Conservation (phyloP, 495 filamentous ascomycete genomes). For the Aspergillus panamensis region DNA sequence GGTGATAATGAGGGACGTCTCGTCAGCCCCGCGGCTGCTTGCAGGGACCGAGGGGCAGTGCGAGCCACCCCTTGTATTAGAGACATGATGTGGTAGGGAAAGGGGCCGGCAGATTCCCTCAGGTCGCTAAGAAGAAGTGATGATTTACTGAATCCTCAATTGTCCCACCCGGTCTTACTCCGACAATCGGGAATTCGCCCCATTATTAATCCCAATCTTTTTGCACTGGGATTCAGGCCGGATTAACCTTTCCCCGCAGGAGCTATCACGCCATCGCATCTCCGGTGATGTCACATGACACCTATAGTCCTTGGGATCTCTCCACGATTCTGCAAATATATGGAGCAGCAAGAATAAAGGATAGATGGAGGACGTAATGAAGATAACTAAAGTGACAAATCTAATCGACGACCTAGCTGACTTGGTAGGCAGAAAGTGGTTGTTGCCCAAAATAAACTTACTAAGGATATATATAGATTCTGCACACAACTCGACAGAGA, state of each 20-base stretch:
- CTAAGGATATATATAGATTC: too few relatives aligned
- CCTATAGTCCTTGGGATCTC: too few relatives aligned
- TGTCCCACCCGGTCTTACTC: not conserved
- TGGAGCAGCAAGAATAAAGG: too few relatives aligned
- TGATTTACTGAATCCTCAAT: not conserved
- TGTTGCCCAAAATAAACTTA: too few relatives aligned
- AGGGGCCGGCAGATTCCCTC: not conserved
- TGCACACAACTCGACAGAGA: too few relatives aligned
- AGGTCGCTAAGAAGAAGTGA: not conserved
- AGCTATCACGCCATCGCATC: not conserved
- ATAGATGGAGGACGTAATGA: too few relatives aligned
- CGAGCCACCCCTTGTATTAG: not conserved
- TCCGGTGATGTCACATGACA: too few relatives aligned
- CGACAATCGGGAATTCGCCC: not conserved
- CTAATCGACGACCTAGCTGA: too few relatives aligned
- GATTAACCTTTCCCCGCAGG: not conserved
- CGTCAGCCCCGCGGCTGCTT: conserved; percentile 2
- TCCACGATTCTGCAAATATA: too few relatives aligned
- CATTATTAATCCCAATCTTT: not conserved
- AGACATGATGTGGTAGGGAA: not conserved
- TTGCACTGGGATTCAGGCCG: not conserved
- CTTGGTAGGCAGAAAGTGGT: too few relatives aligned
- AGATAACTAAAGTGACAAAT: too few relatives aligned
- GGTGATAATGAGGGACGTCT: not conserved
- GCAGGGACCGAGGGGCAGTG: conserved; percentile 3